Evolutionary conservation across 202 grass and related monocot genomes (phyloP), one percentile per base, ranked within the genome.

Genomic region (Saccharum hybrid): DNA sequence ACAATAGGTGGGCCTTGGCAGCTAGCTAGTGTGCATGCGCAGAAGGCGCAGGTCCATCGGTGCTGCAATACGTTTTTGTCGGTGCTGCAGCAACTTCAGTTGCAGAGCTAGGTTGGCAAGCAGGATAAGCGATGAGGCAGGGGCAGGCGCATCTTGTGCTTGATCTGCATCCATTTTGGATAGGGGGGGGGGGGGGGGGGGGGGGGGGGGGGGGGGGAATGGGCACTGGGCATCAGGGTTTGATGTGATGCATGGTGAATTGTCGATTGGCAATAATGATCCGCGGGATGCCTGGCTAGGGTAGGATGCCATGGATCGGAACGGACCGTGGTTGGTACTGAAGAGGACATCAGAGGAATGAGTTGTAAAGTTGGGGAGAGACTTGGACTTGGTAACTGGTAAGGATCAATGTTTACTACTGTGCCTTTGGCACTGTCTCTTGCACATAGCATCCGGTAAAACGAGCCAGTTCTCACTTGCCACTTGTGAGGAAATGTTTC

Each of bases 141-240:
- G 26, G 63, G 63, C 42, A 86, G 45, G 26, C 69, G 63, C 42
- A 86, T 87, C 54, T 63, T 75, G 60, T 79, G 79, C 68, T 78
- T 73, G 65, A 72, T 86, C 30, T 68, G 31, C 61, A 41, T 37
- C 79, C 79, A 42, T 26, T 71, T 66, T 63, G 10, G 74, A 51
- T n/a, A 34, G 15, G 72, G 16, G 49, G n/a, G n/a, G n/a, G n/a
- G n/a, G n/a, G n/a, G n/a, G n/a, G n/a, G n/a, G n/a, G n/a, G n/a
- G n/a, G n/a, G n/a, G n/a, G n/a, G n/a, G n/a, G n/a, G n/a, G n/a
- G n/a, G n/a, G n/a, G n/a, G 72, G 49, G 49, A n/a, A 73, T 52
- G 69, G 42, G 22, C 69, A 72, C 15, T 28, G 74, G 21, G 64
- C 62, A 75, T 80, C 81, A 68, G 7, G 45, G 51, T 79, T 22